Percentiles rank a stretch among this genome's conserved stretches.
Evolutionary conservation across 805 yeast genomes (phyloP).

Genomic region (Barnettozyma pratensis): DNA sequence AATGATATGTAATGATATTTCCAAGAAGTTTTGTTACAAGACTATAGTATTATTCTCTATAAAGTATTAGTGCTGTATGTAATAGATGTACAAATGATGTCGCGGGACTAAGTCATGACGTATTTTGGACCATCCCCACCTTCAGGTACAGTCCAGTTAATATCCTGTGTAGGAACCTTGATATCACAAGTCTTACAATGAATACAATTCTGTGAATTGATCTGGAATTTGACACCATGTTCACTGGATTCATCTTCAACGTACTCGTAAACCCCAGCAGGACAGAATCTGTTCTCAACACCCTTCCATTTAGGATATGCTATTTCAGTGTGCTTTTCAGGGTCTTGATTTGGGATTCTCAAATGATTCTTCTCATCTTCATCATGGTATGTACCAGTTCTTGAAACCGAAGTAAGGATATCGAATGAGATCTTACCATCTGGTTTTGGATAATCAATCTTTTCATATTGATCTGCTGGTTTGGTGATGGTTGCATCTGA

Average conservation of each 20-base stretch:
- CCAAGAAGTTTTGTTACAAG: background rate
- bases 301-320: slow-evolving; percentile 80
- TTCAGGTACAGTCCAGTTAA: slow-evolving; percentile 96
- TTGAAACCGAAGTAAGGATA: slow-evolving; percentile 85
- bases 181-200: slow-evolving; percentile 99
- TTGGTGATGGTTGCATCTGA: slow-evolving; percentile 73
- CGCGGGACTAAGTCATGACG: slow-evolving; percentile 52
- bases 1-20: slow-evolving; percentile 7
- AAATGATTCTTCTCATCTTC: slow-evolving; percentile 92
- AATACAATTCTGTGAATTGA: slow-evolving; percentile 94
- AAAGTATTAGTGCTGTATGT: no score
- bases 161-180: slow-evolving; percentile 92
- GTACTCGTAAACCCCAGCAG: slow-evolving; percentile 98
- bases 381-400: slow-evolving; percentile 95
- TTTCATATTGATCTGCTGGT: slow-evolving; percentile 58
- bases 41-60: background rate
- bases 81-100: background rate
- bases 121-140: slow-evolving; percentile 99
- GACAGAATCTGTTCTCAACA: slow-evolving; percentile 88
- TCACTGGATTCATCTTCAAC: slow-evolving; percentile 52
- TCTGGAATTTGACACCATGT: slow-evolving; percentile 77
- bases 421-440: slow-evolving; percentile 93
- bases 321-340: slow-evolving; percentile 57
- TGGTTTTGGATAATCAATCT: slow-evolving; percentile 91
- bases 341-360: slow-evolving; percentile 58